Conservation (phyloP, 192 early-diverging fungal genomes). For the Chytriomyces sp. region DNA sequence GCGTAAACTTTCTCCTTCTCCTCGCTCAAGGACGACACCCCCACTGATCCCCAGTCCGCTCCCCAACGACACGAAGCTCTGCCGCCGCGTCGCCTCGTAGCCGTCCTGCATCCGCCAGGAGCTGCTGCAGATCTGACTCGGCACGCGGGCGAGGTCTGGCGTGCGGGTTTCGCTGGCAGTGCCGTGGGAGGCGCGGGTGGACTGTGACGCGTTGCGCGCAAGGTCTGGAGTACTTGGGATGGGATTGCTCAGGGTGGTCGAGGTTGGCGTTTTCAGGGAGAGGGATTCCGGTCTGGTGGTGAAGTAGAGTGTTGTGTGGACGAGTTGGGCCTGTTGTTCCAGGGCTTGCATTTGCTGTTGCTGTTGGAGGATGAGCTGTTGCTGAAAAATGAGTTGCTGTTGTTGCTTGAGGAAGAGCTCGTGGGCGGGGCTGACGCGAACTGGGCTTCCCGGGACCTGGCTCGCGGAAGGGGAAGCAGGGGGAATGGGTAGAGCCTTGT, state of each 20-base stretch:
- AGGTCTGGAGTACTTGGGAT: too few relatives aligned
- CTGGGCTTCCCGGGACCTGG: too few relatives aligned
- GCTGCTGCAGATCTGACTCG: neutral
- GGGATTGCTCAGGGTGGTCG: neutral
- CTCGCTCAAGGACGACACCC: neutral
- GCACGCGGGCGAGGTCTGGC: neutral
- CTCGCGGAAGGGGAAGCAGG: too few relatives aligned
- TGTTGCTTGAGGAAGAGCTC: neutral
- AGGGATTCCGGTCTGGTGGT: neutral
- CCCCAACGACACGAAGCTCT: neutral
- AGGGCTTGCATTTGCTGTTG: neutral
- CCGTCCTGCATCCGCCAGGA: neutral
- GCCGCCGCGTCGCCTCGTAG: neutral
- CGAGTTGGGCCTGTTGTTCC: neutral
- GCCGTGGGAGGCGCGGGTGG: too few relatives aligned
- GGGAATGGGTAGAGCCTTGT: too few relatives aligned
- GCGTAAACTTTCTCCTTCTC: neutral
- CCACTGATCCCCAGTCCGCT: neutral
- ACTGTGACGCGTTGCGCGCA: neutral
- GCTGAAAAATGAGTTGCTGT: neutral
- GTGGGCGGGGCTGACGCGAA: neutral
- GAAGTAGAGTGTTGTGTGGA: neutral
- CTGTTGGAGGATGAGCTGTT: neutral
- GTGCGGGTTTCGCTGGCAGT: neutral
- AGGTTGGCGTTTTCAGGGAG: neutral